Percentiles rank a stretch among this genome's conserved stretches.
Conservation (phyloP, 306 rosid species). For the Trifolium pratense region DNA sequence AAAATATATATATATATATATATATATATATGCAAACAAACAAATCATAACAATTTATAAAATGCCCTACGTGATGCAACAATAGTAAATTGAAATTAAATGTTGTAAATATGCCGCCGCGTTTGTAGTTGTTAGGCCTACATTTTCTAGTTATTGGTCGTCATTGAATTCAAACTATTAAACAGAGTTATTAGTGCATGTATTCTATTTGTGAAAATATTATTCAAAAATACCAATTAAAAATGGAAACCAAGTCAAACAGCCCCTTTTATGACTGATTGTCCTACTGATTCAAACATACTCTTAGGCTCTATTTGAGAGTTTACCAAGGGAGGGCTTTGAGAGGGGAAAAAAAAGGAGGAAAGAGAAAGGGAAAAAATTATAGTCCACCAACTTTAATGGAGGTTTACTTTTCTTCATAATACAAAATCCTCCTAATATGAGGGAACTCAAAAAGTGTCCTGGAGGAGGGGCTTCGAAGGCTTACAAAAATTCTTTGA, state of each 20-base stretch:
- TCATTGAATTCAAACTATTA: neutral
- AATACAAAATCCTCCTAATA: too few relatives aligned
- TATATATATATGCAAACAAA: neutral
- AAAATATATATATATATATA: neutral
- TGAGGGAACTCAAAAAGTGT: too few relatives aligned
- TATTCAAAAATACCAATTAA: neutral
- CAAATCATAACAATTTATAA: neutral
- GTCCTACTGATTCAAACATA: constrained; percentile 13
- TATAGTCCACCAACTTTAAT: too few relatives aligned
- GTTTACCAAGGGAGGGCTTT: too few relatives aligned
- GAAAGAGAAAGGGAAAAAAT: too few relatives aligned
- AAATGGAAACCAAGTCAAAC: constrained; percentile 15
- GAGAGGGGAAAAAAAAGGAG: too few relatives aligned
- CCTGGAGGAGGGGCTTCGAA: too few relatives aligned
- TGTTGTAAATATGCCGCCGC: neutral
- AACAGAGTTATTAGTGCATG: neutral
- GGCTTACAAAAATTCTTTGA: too few relatives aligned
- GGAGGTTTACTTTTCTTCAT: too few relatives aligned
- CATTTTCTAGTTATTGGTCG: neutral
- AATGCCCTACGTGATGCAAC: neutral
- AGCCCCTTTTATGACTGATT: neutral
- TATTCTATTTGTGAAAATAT: neutral
- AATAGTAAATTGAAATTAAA: neutral
- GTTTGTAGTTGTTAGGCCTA: neutral
- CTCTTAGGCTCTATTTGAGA: neutral